A percentile compares a stretch with the other conserved stretches of the same genome.
Conservation (phyloP, 129 eudicot species). For the Centella asiatica region DNA sequence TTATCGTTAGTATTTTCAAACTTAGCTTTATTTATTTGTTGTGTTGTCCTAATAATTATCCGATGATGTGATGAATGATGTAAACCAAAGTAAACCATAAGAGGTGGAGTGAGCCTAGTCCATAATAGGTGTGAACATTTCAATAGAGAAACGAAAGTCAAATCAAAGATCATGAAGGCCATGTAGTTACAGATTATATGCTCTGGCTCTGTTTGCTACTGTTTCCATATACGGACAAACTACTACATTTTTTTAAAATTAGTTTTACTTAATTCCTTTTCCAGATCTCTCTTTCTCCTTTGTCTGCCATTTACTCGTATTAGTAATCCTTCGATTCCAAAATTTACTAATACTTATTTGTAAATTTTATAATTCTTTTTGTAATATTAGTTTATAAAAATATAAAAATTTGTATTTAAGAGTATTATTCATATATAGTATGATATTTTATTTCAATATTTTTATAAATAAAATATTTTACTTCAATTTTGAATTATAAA, state of each 20-base stretch:
- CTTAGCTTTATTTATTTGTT: too few species aligned
- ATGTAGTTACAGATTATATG: slow-evolving; percentile 39
- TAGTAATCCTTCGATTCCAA: not conserved
- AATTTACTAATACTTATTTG: too few species aligned
- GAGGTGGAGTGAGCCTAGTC: not conserved
- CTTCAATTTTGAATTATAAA: too few species aligned
- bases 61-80: not conserved
- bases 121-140: too few species aligned
- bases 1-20: too few species aligned
- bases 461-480: too few species aligned
- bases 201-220: slow-evolving; percentile 8
- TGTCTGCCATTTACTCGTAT: not conserved
- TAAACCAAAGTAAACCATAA: not conserved
- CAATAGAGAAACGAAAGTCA: slow-evolving; percentile 29
- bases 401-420: too few species aligned
- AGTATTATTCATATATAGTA: too few species aligned
- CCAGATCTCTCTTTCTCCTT: not conserved
- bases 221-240: not conserved
- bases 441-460: too few species aligned
- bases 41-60: too few species aligned
- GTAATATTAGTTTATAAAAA: too few species aligned
- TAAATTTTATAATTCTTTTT: too few species aligned
- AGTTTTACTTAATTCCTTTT: not conserved
- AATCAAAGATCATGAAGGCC: slow-evolving; percentile 45
- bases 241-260: not conserved